phyloP scores from a whole-genome alignment of 129 eudicot genomes.

The Logfia minima region DNA sequence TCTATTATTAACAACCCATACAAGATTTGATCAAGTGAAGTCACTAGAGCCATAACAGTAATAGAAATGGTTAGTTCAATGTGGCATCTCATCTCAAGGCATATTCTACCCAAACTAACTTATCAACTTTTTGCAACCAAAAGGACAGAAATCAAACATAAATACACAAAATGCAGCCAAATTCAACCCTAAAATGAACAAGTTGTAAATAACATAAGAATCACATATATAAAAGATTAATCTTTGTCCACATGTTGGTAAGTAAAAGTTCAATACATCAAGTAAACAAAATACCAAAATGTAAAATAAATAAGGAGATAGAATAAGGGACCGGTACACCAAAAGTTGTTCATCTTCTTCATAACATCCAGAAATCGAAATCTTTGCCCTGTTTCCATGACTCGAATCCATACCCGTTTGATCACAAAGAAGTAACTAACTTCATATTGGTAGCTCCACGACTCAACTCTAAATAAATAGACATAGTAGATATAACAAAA shows the following conservation, averaged over 20 bases:
- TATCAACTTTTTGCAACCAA: not conserved
- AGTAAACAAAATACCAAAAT: conserved; percentile 5
- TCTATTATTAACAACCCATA: not conserved
- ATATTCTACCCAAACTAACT: not conserved
- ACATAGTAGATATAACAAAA: conserved; percentile 19
- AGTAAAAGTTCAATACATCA: conserved; percentile 29
- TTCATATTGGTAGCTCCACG: conserved; percentile 6
- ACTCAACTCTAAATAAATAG: conserved; percentile 23
- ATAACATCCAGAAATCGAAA: not conserved
- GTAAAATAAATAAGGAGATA: conserved; percentile 4
- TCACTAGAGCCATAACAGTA: not conserved
- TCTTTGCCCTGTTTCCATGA: conserved; percentile 10
- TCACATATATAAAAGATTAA: not conserved
- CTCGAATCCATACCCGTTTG: conserved; percentile 18
- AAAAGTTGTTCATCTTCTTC: not conserved
- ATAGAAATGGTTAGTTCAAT: not conserved
- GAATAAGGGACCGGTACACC: conserved; percentile 21
- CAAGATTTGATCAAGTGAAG: not conserved
- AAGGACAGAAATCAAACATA: not conserved
- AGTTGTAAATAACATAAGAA: not conserved
- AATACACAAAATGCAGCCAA: not conserved
- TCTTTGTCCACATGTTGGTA: conserved; percentile 14
- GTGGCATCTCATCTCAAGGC: not conserved
- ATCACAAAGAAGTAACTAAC: conserved; percentile 19
- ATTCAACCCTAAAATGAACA: no score